Evolutionary conservation across 805 yeast species (phyloP), one percentile per base, ranked within the genome.

Genomic region (Yueomyces sinensis): DNA sequence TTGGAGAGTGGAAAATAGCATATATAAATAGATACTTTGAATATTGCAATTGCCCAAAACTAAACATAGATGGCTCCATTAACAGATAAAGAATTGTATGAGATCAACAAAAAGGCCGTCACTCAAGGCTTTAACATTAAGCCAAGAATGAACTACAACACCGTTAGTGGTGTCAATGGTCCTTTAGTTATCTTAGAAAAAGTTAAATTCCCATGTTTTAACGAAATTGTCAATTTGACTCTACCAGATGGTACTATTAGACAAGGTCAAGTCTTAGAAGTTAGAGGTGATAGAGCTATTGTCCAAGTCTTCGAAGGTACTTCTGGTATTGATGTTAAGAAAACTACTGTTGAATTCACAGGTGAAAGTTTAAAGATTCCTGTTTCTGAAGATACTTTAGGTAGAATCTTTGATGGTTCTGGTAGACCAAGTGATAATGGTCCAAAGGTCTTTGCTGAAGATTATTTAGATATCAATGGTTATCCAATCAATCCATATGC

Each of bases 301-400:
- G 99, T 91, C 35, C 99, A 91, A 71, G 99, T 91, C 33, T 91
- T 91, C 57, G 97, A 91, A 67, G 99, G 99, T 55, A 91, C 99
- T 34, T 80, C 95, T 4, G 99, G 98, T 54, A 83, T 91, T 49
- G 99, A 91, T 68, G 97, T 91, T 43, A 87, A 91, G 66, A 91
- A 87, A 67, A 91, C 99, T 33, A 73, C 86, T 39, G 95, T 93
- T 41, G 97, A 93, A 63, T 89, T 91, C 65, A 87, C 98, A 29
- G 98, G 99, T 41, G 77, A 89, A 59, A 82, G 76, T 61, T 70
- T 91, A 69, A 82, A 77, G 61, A 83, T 91, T 44, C 81, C 97
- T 17, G 98, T 91, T 17, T 80, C 94, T 37, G 98, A 91, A 62
- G 99, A 91, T 57, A 79, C 87, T 70, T 69, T 93, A 55, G 99